Evolutionary conservation across 2,329 filamentous ascomycete species (phyloP), one percentile per base, ranked within the genome.

Genomic region (Peltaster fructicola): DNA sequence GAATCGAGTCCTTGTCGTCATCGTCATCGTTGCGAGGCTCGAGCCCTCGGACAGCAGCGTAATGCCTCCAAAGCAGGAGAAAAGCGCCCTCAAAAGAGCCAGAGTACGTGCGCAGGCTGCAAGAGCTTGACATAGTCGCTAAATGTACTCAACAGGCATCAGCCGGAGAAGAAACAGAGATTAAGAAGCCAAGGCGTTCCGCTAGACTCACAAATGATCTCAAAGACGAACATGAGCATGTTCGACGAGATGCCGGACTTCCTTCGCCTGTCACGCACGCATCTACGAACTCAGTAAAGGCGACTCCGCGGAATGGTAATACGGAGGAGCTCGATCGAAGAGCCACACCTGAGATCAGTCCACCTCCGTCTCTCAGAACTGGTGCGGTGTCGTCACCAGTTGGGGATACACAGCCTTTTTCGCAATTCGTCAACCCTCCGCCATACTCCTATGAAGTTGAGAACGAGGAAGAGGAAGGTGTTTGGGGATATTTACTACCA

Each of bases 401-500:
- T 1, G 66, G 72, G 36, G 79, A 81, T 42, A 84, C 77, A 0
- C 78, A 84, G 45, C 63, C 72, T 0, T 71, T 81, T 32, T 84
- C 79, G 6, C 88, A 98, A 53, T 78, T 76, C 42, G 55, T 79
- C 17, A 73, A 80, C 36, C 72, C 76, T 3, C 68, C 80, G 14
- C 64, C 41, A 6, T 38, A 85, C 22, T 73, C 73, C 7, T 78
- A 84, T 34, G 81, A 91, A 29, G 78, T 90, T 4, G 68, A 84
- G 34, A 78, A 92, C 45, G 82, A 92, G 53, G 68, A 66, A 30
- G 65, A 68, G 22, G 78, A 91, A 47, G 81, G 81, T 6, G 81
- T 95, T 1, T 98, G 88, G 88, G 90, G 90, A 8, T 98, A 95
- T 43, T 60, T 98, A 4, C 68, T 92, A 26, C 81, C 85, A 2